These are phyloP conservation scores for Hygrophoropsis aurantiaca DNA, from an alignment of 768 basidiomycete genomes.

Conservation along the genomic window DNA sequence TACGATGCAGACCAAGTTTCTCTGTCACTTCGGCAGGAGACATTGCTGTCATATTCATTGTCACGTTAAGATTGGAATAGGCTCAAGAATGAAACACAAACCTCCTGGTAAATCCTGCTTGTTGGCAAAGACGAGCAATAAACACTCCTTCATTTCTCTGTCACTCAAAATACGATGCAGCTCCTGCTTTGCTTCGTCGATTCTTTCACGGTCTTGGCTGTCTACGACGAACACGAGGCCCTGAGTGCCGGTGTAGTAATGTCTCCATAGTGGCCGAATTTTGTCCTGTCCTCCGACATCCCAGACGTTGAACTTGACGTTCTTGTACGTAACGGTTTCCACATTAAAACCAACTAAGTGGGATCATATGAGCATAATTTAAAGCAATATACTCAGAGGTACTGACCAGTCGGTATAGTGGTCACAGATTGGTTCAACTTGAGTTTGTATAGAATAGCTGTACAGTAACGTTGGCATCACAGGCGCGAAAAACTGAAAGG, in stretches of 20 bases:
- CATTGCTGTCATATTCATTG: conserved; percentile 64
- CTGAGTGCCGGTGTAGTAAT: conserved; percentile 99
- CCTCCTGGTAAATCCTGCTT: conserved; percentile 98
- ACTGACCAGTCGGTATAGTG: conserved; percentile 89
- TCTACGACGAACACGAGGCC: conserved; percentile 98
- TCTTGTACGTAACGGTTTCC: conserved; percentile 99
- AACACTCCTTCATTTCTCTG: conserved; percentile 96
- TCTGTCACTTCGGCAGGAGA: conserved; percentile 99
- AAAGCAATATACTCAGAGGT: background rate
- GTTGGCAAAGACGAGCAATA: conserved; percentile 98
- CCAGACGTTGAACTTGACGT: conserved; percentile 94
- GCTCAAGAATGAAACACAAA: conserved; percentile 36
- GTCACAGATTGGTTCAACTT: conserved; percentile 99
- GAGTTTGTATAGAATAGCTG: conserved; percentile 98
- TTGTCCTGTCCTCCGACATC: conserved; percentile 99
- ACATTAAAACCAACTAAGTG: conserved; percentile 95
- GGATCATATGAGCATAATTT: background rate
- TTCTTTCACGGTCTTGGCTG: conserved; percentile 91
- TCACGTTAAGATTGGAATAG: background rate
- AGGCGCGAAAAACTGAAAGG: conserved; percentile 7
- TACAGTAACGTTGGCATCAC: conserved; percentile 8
- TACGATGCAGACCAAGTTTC: conserved; percentile 90
- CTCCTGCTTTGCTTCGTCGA: conserved; percentile 96
- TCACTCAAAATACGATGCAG: conserved; percentile 94
- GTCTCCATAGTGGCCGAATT: conserved; percentile 96